Evolutionary conservation across 345 rosid species (phyloP).

Genomic region (Hibiscus mutabilis): DNA sequence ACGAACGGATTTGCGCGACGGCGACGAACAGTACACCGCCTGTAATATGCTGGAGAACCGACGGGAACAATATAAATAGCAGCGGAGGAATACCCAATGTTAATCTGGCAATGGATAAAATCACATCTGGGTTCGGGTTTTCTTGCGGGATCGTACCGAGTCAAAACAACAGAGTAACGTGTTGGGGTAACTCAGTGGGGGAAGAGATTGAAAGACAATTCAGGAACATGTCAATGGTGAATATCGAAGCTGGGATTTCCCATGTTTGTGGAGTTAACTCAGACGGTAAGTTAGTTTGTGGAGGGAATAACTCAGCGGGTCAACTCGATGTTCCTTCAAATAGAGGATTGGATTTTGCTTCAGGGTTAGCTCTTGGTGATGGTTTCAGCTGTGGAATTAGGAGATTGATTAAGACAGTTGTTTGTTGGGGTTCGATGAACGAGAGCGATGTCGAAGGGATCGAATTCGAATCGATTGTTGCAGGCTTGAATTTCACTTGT

Average conservation of each 20-base stretch:
- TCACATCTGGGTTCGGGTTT: slow-evolving; percentile 53
- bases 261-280: slow-evolving; percentile 73
- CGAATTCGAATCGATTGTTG: slow-evolving; percentile 55
- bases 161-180: slow-evolving; percentile 20
- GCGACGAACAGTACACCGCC: slow-evolving; percentile 10
- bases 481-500: slow-evolving; percentile 63
- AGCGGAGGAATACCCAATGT: slow-evolving; percentile 4
- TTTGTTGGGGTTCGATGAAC: slow-evolving; percentile 65
- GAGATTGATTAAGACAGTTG: slow-evolving; percentile 33
- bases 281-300: slow-evolving; percentile 49
- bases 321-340: slow-evolving; percentile 47
- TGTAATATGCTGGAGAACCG: slow-evolving; percentile 43
- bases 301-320: slow-evolving; percentile 46
- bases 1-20: slow-evolving; percentile 42
- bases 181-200: slow-evolving; percentile 40
- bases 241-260: slow-evolving; percentile 48
- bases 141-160: slow-evolving; percentile 41
- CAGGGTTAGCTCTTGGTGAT: slow-evolving; percentile 54
- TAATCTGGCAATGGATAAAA: slow-evolving; percentile 19
- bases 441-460: slow-evolving; percentile 25
- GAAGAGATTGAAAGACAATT: slow-evolving; percentile 27
- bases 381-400: slow-evolving; percentile 58
- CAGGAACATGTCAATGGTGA: slow-evolving; percentile 38
- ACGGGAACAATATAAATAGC: not conserved
- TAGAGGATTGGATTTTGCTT: slow-evolving; percentile 24